A percentile compares a stretch with the other conserved stretches of the same genome.
These are phyloP conservation scores for Hypoxylon sp. DNA, from an alignment of 2,329 filamentous ascomycete species.

Conservation along the genomic window DNA sequence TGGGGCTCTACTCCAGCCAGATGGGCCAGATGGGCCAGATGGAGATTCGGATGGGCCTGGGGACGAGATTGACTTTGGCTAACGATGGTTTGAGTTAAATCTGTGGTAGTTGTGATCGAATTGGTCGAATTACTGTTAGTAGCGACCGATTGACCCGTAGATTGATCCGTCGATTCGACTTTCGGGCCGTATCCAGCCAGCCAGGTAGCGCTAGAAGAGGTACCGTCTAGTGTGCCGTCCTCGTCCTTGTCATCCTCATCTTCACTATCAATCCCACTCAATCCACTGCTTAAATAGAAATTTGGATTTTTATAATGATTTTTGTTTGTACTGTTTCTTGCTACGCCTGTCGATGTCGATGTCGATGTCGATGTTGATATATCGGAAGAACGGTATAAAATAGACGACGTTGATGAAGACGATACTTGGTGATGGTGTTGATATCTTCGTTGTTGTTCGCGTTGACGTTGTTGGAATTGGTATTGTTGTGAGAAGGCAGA, in stretches of 20 bases:
- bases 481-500: slow-evolving; percentile 4
- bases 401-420: neutral
- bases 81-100: slow-evolving; percentile 29
- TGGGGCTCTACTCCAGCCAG: slow-evolving; percentile 19
- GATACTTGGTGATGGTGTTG: no score
- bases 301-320: slow-evolving; percentile 1
- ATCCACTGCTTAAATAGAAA: no score
- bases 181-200: slow-evolving; percentile 30
- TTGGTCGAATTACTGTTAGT: no score
- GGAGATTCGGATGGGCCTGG: slow-evolving; percentile 26
- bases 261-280: slow-evolving; percentile 4
- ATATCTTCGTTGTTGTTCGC: slow-evolving; percentile 1
- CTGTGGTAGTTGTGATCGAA: slow-evolving; percentile 23
- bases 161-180: slow-evolving; percentile 20
- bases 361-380: no score
- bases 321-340: neutral
- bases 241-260: neutral
- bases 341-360: no score
- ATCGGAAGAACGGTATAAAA: no score
- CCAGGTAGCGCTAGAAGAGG: slow-evolving; percentile 18
- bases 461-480: slow-evolving; percentile 5
- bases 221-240: slow-evolving; percentile 1
- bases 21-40: no score
- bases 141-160: neutral
- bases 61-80: slow-evolving; percentile 32